Evolutionary conservation across 2,329 filamentous ascomycete genomes (phyloP).

Genomic region (Alternaria arborescens): DNA sequence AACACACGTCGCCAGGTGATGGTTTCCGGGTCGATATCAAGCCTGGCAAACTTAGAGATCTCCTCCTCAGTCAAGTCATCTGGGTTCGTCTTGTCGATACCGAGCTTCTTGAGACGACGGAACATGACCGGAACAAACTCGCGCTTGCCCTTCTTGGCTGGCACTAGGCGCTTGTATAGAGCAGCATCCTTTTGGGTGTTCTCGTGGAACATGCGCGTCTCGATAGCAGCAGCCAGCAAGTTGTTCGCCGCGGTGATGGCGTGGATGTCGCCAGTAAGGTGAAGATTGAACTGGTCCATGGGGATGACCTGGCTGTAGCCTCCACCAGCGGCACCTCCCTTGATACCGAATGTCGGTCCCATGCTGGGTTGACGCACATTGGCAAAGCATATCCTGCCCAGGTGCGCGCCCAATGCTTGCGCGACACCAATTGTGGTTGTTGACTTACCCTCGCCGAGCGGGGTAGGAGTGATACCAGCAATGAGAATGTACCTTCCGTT

Average conservation of each 20-base stretch:
- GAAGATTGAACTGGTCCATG: constrained; percentile 99
- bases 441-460: constrained; percentile 96
- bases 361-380: constrained; percentile 97
- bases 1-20: constrained; percentile 97
- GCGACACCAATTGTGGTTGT: constrained; percentile 96
- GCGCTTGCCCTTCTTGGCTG: constrained; percentile 87
- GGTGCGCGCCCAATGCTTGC: constrained; percentile 88
- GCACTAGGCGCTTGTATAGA: constrained; percentile 87
- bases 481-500: constrained; percentile 93
- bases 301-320: constrained; percentile 99
- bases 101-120: constrained; percentile 91
- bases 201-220: constrained; percentile 98
- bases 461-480: constrained; percentile 95
- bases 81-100: constrained; percentile 93
- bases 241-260: constrained; percentile 98
- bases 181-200: constrained; percentile 90
- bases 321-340: constrained; percentile 95
- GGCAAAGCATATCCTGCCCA: constrained; percentile 88
- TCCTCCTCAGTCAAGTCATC: constrained; percentile 91
- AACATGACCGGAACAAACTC: constrained; percentile 91
- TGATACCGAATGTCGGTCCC: constrained; percentile 98
- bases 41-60: constrained; percentile 83
- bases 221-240: constrained; percentile 91
- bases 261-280: constrained; percentile 97
- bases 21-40: constrained; percentile 95